These are phyloP conservation scores for Fusarium albosuccineum DNA, from an alignment of 2,329 filamentous ascomycete species.

Conservation along the genomic window DNA sequence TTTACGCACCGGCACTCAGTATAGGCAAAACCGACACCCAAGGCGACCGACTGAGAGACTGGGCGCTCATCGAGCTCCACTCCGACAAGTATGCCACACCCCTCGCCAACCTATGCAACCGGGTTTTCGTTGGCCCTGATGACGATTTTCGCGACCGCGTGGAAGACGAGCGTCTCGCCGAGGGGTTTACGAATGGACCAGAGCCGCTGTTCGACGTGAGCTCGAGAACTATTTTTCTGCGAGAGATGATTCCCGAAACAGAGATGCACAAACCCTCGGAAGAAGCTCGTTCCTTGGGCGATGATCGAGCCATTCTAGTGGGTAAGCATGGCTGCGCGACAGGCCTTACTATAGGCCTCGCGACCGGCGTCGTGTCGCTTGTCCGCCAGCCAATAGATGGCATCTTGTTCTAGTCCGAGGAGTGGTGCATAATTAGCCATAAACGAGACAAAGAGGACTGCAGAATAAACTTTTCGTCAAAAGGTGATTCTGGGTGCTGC, in stretches of 20 bases:
- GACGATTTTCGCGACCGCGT: background rate
- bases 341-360: background rate
- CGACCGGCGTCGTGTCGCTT: background rate
- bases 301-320: background rate
- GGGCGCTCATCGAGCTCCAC: slow-evolving; percentile 3
- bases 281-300: background rate
- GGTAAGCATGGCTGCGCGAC: background rate
- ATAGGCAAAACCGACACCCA: no score
- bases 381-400: background rate
- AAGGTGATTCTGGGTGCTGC: slow-evolving; percentile 18
- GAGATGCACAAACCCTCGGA: background rate
- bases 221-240: background rate
- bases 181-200: background rate
- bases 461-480: background rate
- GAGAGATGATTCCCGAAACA: background rate
- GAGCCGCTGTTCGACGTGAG: background rate
- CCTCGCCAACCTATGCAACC: background rate
- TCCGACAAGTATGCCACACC: background rate
- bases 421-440: slow-evolving; percentile 32
- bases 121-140: background rate
- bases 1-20: background rate
- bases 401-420: slow-evolving; percentile 3
- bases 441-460: no score
- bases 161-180: background rate
- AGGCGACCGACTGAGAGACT: background rate